phyloP scores from a whole-genome alignment of 179 eudicot species.

The Silene coronaria region DNA sequence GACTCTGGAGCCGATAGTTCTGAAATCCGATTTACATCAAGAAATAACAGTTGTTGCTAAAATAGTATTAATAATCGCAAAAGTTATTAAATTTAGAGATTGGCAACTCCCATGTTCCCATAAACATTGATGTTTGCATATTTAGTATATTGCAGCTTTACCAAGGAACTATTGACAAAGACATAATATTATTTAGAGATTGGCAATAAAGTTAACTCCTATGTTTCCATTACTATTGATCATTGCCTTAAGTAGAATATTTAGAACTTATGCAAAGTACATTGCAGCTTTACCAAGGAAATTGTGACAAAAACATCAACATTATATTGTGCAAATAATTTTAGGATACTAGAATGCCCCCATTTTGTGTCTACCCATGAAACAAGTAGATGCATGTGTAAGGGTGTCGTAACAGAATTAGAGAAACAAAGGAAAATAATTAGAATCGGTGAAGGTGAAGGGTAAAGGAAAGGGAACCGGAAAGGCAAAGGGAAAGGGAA shows the following conservation, averaged over 20 bases:
- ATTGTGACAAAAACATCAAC: neutral
- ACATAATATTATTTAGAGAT: neutral
- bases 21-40: neutral
- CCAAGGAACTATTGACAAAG: neutral
- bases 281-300: slow-evolving; percentile 5
- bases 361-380: slow-evolving; percentile 3
- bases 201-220: slow-evolving; percentile 6
- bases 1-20: neutral
- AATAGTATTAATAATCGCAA: neutral
- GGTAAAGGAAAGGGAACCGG: too few species aligned
- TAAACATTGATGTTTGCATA: slow-evolving; percentile 12
- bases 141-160: slow-evolving; percentile 5
- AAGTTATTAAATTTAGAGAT: neutral
- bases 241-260: neutral
- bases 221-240: slow-evolving; percentile 17
- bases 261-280: slow-evolving; percentile 5
- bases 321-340: neutral
- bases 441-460: too few species aligned
- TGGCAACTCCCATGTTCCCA: slow-evolving; percentile 15
- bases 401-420: slow-evolving; percentile 5
- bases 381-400: slow-evolving; percentile 16
- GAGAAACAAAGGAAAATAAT: neutral
- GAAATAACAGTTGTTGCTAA: neutral
- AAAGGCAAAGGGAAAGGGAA: too few species aligned
- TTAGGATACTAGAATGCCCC: neutral